Base-by-base conservation (phyloP, 768 basidiomycete genomes). In the Tremella fuciformis region DNA sequence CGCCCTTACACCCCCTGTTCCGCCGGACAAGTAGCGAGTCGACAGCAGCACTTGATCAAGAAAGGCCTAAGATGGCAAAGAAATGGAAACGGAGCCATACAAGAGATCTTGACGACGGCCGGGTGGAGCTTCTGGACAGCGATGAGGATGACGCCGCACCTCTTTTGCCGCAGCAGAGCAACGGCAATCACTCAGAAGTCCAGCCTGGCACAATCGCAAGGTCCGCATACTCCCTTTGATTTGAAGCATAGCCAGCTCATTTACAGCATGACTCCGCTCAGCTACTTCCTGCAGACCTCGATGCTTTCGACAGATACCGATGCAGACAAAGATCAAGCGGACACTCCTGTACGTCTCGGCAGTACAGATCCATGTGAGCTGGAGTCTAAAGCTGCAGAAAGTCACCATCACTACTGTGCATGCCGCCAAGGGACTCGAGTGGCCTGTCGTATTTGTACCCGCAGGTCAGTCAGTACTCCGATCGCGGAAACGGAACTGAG, bases 371-470 rank as follows among this genome's bases (percentile, higher is more conserved):
- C 60, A 16, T 22, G 38, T 11, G 22, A 3, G 21, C 24, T 8
- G 50, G n/a, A 29, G 38, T n/a, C 57, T 62, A 53, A 60, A 29
- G 26, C 18, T 1, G 9, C 62, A 89, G 87, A 88, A 86, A 82
- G 89, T 92, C 7, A 87, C 85, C 0, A 84, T 92, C 44, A 82
- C 86, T 1, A 93, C 91, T 0, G 89, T 90, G 55, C 91, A 94
- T 78, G 84, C 89, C 34, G 89, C 90, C 0, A 94, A 94, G 74
- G 90, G 91, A 0, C 79, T 92, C 8, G 91, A 94, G 75, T 94
- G 90, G 89, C 89, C 91, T 0, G 87, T 91, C 1, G 89, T 92
- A 0, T 85, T 92, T 61, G 79, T 78, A 7, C 76, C 76, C 6
- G 66, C 71, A 37, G 66, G 72, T 74, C 18, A 65, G 70, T 59